Percentiles rank a stretch among this genome's conserved stretches.
These are phyloP conservation scores for Phycomyces blakesleeanus DNA, from an alignment of 192 early-diverging fungal species.

Conservation along the genomic window DNA sequence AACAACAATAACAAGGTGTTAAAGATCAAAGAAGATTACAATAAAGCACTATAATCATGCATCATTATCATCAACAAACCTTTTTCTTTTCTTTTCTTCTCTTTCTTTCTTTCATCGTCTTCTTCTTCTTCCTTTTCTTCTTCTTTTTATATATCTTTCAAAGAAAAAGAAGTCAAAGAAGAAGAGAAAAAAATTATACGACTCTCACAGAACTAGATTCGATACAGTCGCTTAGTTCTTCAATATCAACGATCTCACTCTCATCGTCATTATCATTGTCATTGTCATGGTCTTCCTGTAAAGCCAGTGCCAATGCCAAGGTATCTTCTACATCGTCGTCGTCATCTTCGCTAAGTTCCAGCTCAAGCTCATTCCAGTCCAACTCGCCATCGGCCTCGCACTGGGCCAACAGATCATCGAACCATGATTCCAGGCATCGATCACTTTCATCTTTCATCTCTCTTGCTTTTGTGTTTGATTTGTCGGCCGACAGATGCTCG, in stretches of 20 bases:
- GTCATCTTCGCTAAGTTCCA: background rate
- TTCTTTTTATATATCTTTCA: too few species aligned
- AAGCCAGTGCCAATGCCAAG: constrained; percentile 24
- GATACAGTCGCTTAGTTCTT: background rate
- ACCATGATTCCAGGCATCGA: constrained; percentile 28
- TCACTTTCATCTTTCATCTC: constrained; percentile 28
- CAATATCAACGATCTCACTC: background rate
- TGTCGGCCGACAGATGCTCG: constrained; percentile 26
- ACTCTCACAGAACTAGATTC: background rate
- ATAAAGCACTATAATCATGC: too few species aligned
- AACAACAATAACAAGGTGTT: too few species aligned
- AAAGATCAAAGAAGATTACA: too few species aligned
- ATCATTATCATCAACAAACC: too few species aligned
- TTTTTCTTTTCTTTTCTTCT: too few species aligned
- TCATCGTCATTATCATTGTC: constrained; percentile 15
- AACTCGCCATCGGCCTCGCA: constrained; percentile 33
- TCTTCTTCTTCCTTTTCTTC: too few species aligned
- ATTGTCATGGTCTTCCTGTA: constrained; percentile 25
- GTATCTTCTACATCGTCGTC: constrained; percentile 25
- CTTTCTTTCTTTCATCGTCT: too few species aligned
- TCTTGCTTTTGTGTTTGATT: constrained; percentile 24
- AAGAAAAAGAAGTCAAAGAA: too few species aligned
- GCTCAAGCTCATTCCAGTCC: constrained; percentile 8
- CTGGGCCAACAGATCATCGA: constrained; percentile 28
- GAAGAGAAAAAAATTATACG: too few species aligned